Evolutionary conservation across 2,329 filamentous ascomycete genomes (phyloP).

Genomic region (Colletotrichum eleusines): DNA sequence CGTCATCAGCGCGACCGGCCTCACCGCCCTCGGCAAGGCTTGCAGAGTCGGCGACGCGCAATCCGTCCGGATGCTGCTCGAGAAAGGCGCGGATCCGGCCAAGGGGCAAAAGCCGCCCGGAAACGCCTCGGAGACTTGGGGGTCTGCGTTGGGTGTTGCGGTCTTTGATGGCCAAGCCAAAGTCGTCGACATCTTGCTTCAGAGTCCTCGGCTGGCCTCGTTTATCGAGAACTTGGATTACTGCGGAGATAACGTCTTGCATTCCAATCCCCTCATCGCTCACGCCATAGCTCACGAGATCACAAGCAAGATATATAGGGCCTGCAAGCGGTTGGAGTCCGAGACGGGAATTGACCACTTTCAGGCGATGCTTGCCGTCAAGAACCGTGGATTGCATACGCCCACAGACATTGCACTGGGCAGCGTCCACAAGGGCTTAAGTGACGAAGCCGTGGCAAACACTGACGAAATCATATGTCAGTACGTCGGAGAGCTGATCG

Average conservation of each 20-base stretch:
- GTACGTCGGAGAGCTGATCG: conserved; percentile 7
- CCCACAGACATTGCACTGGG: conserved; percentile 37
- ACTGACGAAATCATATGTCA: conserved; percentile 1
- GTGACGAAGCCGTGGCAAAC: conserved; percentile 1
- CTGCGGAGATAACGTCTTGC: conserved; percentile 38
- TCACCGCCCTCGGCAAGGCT: conserved; percentile 42
- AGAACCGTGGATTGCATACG: conserved; percentile 15
- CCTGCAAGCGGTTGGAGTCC: conserved; percentile 34
- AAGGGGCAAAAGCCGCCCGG: conserved; percentile 35
- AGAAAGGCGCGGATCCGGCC: conserved; percentile 44
- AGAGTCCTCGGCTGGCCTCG: conserved; percentile 37
- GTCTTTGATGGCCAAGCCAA: conserved; percentile 10
- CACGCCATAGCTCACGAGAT: neutral
- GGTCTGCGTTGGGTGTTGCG: conserved; percentile 40
- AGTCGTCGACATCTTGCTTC: conserved; percentile 41
- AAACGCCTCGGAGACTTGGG: conserved; percentile 30
- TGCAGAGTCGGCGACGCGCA: conserved; percentile 35
- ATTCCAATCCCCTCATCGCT: neutral
- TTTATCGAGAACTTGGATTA: conserved; percentile 42
- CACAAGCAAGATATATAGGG: conserved; percentile 27
- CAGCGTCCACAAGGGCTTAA: conserved; percentile 11
- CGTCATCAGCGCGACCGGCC: conserved; percentile 35
- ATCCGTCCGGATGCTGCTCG: conserved; percentile 43
- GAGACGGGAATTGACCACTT: conserved; percentile 43
- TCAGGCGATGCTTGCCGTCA: conserved; percentile 32